Base-by-base conservation (phyloP, 306 rosid species). In the Trichosanthes cucumerina region DNA sequence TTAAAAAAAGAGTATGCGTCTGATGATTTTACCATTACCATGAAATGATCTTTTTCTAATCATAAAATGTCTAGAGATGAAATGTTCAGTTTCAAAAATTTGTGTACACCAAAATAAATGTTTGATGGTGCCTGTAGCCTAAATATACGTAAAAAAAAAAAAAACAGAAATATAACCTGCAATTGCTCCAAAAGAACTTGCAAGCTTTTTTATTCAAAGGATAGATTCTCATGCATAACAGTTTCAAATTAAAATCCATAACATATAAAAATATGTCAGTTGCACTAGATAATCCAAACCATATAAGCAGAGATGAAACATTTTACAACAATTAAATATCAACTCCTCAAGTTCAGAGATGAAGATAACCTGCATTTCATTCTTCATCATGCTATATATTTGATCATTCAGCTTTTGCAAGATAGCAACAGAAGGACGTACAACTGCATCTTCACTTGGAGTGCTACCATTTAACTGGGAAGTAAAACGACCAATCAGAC, bases 381-480 rank as follows among this genome's bases (percentile, higher is more conserved):
- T 71, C 84, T 85, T 68, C 87, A 95, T 81, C 49, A 83, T 86
- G 33, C 59, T 65, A 84, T 87, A 88, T 73, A 86, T 81, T 82
- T 91, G 88, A 79, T 50, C 23, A 65, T 84, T 87, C 68, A 95
- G 90, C 82, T 83, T 92, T 81, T 84, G 84, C 85, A 95, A 83
- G 62, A 95, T 90, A 43, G 93, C 80, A 65, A 89, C 58, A 83
- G 91, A 90, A 81, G 98, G 98, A 80, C 86, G 83, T 82, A 89
- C 43, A 71, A 80, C 81, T 73, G 95, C 92, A 78, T 89, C 91
- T 63, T 83, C 88, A 70, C 89, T 88, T 21, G 86, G 69, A 65
- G 81, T 82, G 83, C 79, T 66, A 80, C 79, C 81, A 75, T 88
- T 92, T 89, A 91, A 84, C 97, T 92, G 86, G 75, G 80, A 82